Base-by-base conservation (phyloP, 805 yeast species). In the Kluyveromyces nonfermentans region DNA sequence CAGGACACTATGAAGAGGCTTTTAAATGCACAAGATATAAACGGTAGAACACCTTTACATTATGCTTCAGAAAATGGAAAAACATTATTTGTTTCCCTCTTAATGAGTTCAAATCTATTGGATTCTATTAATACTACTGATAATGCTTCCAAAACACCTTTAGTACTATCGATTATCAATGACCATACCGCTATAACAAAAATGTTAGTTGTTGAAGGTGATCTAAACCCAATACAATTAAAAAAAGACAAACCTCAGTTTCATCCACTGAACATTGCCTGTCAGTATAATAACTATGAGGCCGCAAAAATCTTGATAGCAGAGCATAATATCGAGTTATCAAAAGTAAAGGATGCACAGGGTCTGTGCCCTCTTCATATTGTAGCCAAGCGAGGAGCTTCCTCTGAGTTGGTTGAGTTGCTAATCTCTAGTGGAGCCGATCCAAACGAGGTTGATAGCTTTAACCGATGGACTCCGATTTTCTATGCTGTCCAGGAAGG, bases 401-500 rank as follows among this genome's bases (percentile, higher is more conserved):
- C 82, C 57, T 69, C 71, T 49, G 68, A 77, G 45, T 69, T 90
- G 28, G 78, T 93, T 10, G 75, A 81, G 25, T 62, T 88, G 37
- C 66, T 93, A 30, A 72, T 85, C 1, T 65, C 74, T n/a, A 73
- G 82, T 50, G 90, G 89, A 4, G 82, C 85, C 1, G 78, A 82
- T 54, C 77, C 90, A 5, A 85, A 93, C 62, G 80, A 77, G 46
- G 55, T 80, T 7, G 97, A 93, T 63, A 83, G 85, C 42, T 78
- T 87, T 45, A 88, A 89, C 58, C 83, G 82, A 53, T 93, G 97
- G 97, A 80, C 96, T 0, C 95, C 97, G 0, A 73, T 93, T 2
- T 86, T 88, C 55, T 90, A 93, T 61, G 85, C 96, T 17, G 89
- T 89, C 1, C 77, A 79, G 50, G 90, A 85, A 52, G 97, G 97